Base-by-base conservation (phyloP, 495 filamentous ascomycete genomes). In the Glonium stellatum region DNA sequence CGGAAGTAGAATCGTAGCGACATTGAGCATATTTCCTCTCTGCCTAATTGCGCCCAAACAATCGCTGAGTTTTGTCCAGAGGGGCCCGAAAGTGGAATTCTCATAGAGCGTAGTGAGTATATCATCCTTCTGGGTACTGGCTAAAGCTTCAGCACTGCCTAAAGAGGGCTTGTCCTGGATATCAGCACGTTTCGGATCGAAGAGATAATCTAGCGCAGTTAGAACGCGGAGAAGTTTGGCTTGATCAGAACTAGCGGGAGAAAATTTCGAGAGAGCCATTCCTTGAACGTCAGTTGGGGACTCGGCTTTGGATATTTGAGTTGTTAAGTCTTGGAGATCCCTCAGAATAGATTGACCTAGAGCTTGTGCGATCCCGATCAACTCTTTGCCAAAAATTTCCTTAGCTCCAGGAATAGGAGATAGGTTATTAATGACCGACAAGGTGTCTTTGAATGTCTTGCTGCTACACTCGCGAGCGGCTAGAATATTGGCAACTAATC, bases 361-460 rank as follows among this genome's bases (percentile, higher is more conserved):
- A 49, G 78, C 77, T 67, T 92, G 87, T 55, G 93, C 91, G 71
- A 95, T 91, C 11, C 80, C 76, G 60, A 97, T 86, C 37, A 99
- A 80, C 73, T 97, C 95, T 52, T 86, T 83, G 27, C 92, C 92
- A 71, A 99, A 97, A 9, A 93, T 79, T 62, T 87, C 85, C 67
- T 92, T 90, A 15, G 95, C 92, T 25, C 86, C 90, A 22, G 92
- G 90, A 59, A 99, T 90, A 48, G 87, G 84, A 37, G 93, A 96
- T 35, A 99, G 84, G 67, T 97, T 96, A 75, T 95, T 96, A 78
- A 99, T 97, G 9, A 93, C 92, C 18, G 95, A 92, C 48, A 97
- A 81, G 0, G 95, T 97, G 68, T 97, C 92, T 66, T 89, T 86
- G 80, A 97, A 97, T 1, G 92, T 97, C 76, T 95, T 96, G 51